These are phyloP conservation scores for Cymbopogon flexuosus DNA, from an alignment of 202 grass and related monocot genomes.

Conservation along the genomic window DNA sequence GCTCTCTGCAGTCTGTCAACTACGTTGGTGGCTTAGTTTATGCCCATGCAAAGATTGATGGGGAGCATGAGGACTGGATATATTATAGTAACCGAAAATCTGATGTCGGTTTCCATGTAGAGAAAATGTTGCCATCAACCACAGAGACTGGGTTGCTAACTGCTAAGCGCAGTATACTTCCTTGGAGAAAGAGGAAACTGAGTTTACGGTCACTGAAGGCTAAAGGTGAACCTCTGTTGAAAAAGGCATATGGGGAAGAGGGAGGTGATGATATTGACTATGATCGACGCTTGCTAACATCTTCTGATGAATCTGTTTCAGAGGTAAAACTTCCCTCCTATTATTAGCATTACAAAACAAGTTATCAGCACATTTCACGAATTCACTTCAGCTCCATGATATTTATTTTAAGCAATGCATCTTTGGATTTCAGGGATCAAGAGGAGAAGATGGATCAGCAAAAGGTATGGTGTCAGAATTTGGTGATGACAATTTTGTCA, in stretches of 20 bases:
- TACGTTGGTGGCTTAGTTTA: conserved; percentile 47
- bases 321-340: conserved; percentile 44
- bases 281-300: conserved; percentile 66
- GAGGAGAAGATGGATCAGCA: conserved; percentile 37
- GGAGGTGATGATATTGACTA: conserved; percentile 97
- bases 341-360: background rate
- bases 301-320: conserved; percentile 57
- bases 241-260: conserved; percentile 84
- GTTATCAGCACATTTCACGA: background rate
- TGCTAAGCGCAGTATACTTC: conserved; percentile 78
- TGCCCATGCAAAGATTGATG: conserved; percentile 51
- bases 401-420: conserved; percentile 17
- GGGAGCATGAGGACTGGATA: conserved; percentile 70
- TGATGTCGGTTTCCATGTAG: conserved; percentile 50
- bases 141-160: conserved; percentile 35
- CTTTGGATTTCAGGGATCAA: conserved; percentile 56
- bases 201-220: conserved; percentile 62
- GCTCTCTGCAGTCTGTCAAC: conserved; percentile 63
- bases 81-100: conserved; percentile 79
- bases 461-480: conserved; percentile 60
- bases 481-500: conserved; percentile 85
- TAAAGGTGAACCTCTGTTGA: conserved; percentile 86
- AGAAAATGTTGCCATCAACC: conserved; percentile 34
- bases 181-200: conserved; percentile 92
- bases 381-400: background rate